phyloP scores from a whole-genome alignment of 306 rosid species.

The Notholithocarpus densiflorus region DNA sequence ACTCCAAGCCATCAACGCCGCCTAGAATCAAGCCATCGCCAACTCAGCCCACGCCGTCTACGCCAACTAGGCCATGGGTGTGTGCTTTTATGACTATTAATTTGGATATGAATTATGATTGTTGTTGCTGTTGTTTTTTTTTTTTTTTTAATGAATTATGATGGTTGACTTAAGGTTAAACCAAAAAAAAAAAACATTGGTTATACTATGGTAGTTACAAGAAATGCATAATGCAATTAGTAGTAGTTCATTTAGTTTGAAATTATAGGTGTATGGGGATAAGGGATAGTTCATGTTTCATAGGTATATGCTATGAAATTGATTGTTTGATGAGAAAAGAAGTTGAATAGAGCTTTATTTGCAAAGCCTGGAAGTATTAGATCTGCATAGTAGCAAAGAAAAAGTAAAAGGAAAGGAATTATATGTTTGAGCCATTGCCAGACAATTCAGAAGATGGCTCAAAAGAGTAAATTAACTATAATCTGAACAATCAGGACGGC shows the following conservation, averaged over 20 bases:
- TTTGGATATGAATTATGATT: not conserved
- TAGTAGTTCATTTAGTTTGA: not conserved
- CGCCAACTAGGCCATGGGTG: conserved; percentile 42
- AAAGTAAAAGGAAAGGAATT: not conserved
- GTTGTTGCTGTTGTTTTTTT: not conserved
- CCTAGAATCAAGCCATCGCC: conserved; percentile 28
- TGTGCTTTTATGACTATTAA: conserved; percentile 11
- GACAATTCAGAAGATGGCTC: not conserved
- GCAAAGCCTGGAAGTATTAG: not conserved
- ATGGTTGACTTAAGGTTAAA: too few relatives aligned
- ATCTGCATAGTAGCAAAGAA: not conserved
- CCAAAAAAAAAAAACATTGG: too few relatives aligned
- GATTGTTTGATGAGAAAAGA: not conserved
- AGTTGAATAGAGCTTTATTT: not conserved
- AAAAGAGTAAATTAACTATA: not conserved
- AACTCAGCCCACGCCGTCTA: conserved; percentile 29
- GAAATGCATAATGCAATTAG: too few relatives aligned
- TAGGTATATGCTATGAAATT: not conserved
- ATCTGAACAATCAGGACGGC: too few relatives aligned
- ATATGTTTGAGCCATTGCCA: not conserved
- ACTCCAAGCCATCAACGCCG: conserved; percentile 34
- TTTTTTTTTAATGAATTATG: not conserved
- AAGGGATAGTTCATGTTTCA: not conserved
- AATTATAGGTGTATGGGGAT: not conserved
- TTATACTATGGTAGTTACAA: too few relatives aligned